Conservation (phyloP, 768 basidiomycete genomes). For the Cytidiella melzeri region DNA sequence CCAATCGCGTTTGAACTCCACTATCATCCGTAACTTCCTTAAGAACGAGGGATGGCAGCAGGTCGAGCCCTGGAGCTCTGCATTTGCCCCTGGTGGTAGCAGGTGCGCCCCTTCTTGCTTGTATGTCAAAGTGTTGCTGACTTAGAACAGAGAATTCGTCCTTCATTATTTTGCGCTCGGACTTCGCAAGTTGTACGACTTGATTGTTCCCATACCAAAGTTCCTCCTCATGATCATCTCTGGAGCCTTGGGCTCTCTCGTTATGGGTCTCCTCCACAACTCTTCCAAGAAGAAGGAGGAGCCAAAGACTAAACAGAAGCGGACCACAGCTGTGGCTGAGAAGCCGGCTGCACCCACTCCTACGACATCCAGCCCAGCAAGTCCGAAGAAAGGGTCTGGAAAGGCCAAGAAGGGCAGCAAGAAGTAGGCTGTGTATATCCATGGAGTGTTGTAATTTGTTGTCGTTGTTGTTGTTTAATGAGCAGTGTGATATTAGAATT, state of each 20-base stretch:
- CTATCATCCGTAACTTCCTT: conserved; percentile 61
- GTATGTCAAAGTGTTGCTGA: conserved; percentile 1
- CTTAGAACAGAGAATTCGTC: conserved; percentile 52
- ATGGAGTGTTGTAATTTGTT: not conserved
- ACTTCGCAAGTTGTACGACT: conserved; percentile 46
- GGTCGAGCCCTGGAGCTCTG: conserved; percentile 61
- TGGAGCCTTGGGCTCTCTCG: conserved; percentile 58
- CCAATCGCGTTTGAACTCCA: conserved; percentile 53
- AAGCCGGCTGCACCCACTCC: not conserved
- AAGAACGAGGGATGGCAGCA: conserved; percentile 54
- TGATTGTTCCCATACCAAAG: conserved; percentile 51
- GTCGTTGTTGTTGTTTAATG: not conserved
- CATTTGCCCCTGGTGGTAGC: conserved; percentile 71
- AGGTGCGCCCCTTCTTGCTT: conserved; percentile 37
- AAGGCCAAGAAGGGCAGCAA: conserved; percentile 30
- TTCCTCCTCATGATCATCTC: conserved; percentile 66
- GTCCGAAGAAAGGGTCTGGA: conserved; percentile 17
- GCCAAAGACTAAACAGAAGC: conserved; percentile 2
- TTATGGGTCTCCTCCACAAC: conserved; percentile 60
- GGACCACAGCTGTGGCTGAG: conserved; percentile 2
- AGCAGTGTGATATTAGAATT: conserved; percentile 2
- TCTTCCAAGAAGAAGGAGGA: conserved; percentile 8
- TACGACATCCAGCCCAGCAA: conserved; percentile 3
- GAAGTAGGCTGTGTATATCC: conserved; percentile 16
- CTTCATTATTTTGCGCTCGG: conserved; percentile 51